These are phyloP conservation scores for Saposhnikovia divaricata DNA, from an alignment of 129 eudicot genomes.

Conservation along the genomic window DNA sequence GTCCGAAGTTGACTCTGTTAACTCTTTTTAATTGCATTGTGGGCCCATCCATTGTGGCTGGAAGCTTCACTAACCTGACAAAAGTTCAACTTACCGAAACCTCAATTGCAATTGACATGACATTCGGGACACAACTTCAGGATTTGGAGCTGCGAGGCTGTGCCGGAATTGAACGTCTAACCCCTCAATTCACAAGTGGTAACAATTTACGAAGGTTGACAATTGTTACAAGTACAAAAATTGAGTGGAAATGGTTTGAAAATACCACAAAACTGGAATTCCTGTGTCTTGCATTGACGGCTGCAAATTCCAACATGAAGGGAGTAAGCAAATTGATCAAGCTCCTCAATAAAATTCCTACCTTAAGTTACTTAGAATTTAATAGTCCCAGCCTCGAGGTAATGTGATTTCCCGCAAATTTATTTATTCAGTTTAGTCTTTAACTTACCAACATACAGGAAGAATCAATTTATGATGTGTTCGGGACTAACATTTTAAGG, in stretches of 20 bases:
- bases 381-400: too few species aligned
- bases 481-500: too few species aligned
- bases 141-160: not conserved
- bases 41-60: too few species aligned
- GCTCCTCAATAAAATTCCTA: too few species aligned
- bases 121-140: not conserved
- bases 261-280: not conserved
- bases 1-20: not conserved
- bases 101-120: not conserved
- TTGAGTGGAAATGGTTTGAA: not conserved
- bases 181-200: not conserved
- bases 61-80: not conserved
- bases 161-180: not conserved
- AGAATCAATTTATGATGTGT: too few species aligned
- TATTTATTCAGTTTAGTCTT: too few species aligned
- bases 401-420: too few species aligned
- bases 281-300: not conserved
- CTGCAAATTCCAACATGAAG: too few species aligned
- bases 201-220: too few species aligned
- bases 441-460: too few species aligned
- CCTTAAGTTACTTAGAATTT: too few species aligned
- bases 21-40: not conserved
- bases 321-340: too few species aligned
- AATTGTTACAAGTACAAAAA: not conserved
- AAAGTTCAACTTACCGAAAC: not conserved